Base-by-base conservation (phyloP, 805 yeast species). In the Wickerhamomyces ciferrii region DNA sequence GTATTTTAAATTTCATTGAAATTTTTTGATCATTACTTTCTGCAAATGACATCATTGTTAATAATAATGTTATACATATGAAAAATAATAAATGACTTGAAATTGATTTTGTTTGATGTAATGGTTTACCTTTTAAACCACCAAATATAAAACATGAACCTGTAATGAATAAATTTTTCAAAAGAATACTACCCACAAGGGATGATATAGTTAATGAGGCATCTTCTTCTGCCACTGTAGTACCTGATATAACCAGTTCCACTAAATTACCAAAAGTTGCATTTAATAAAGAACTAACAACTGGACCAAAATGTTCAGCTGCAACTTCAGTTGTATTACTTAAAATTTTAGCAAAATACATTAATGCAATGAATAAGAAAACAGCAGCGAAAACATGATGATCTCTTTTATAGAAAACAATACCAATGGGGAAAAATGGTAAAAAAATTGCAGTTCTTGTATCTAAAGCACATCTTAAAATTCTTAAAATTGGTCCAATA, bases 201-300 rank as follows among this genome's bases (percentile, higher is more conserved):
- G 68, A 63, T 10, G 79, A 76, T 52, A 74, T 76, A n/a, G 75
- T 77, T 48, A 74, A 69, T 37, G 77, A 60, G 31, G 74, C 69
- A 60, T 74, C 78, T 44, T 67, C 67, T 18, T 73, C 71, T 48
- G 65, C 69, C 57, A 74, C 71, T 6, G 79, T 76, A 44, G 75
- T 72, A 29, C 75, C 66, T 13, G 75, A 70, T 36, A 74, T 78
- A 58, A 74, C 73, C 49, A 74, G 62, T 55, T 74, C 79, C 7
- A 74, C 78, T 2, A 77, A 72, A 53, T 74, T 74, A 39, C 78
- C 79, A 54, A 74, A 74, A 8, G 78, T 74, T 18, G 78, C 78
- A 53, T 74, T 74, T 56, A 74, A 62, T 47, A 74, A 60, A 1
- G 78, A 77, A 20, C 78, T 78, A 24, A 73, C 40, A 35, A 77